A percentile compares a stretch with the other conserved stretches of the same genome.
Evolutionary conservation across 1,139 yeast genomes (phyloP).

Genomic region (Saccharomyces hybrid): DNA sequence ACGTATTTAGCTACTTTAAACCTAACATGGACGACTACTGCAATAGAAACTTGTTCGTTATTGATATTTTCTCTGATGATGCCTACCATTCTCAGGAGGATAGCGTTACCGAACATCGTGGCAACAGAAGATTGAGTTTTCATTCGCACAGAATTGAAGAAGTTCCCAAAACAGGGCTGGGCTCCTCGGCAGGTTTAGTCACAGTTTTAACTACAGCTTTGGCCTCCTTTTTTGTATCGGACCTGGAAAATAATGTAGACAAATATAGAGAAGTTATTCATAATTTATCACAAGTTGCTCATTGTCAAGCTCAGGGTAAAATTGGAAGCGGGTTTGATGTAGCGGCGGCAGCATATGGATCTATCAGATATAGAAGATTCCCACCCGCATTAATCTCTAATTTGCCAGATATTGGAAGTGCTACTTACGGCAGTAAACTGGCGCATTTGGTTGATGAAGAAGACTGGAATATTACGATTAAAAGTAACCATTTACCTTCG

Average conservation of each 20-base stretch:
- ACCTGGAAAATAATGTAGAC: constrained; percentile 28
- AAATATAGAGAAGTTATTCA: constrained; percentile 44
- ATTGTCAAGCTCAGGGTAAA: constrained; percentile 89
- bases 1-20: constrained; percentile 46
- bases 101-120: constrained; percentile 34
- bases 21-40: not conserved
- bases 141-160: constrained; percentile 55
- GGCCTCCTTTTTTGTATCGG: constrained; percentile 40
- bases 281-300: constrained; percentile 81
- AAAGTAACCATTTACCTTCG: constrained; percentile 56
- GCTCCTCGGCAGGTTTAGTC: constrained; percentile 92
- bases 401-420: constrained; percentile 28
- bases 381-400: constrained; percentile 44
- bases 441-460: constrained; percentile 37
- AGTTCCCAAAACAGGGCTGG: constrained; percentile 90
- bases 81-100: constrained; percentile 77
- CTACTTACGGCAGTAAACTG: constrained; percentile 29
- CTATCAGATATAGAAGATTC: constrained; percentile 74
- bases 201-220: constrained; percentile 72
- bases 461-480: constrained; percentile 53
- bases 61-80: constrained; percentile 75
- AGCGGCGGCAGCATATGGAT: constrained; percentile 90
- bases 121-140: constrained; percentile 44
- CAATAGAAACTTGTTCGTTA: constrained; percentile 31
- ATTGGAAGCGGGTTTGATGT: constrained; percentile 97